These are phyloP conservation scores for Parsonsia alboflavescens DNA, from an alignment of 257 asterid genomes.

Conservation along the genomic window DNA sequence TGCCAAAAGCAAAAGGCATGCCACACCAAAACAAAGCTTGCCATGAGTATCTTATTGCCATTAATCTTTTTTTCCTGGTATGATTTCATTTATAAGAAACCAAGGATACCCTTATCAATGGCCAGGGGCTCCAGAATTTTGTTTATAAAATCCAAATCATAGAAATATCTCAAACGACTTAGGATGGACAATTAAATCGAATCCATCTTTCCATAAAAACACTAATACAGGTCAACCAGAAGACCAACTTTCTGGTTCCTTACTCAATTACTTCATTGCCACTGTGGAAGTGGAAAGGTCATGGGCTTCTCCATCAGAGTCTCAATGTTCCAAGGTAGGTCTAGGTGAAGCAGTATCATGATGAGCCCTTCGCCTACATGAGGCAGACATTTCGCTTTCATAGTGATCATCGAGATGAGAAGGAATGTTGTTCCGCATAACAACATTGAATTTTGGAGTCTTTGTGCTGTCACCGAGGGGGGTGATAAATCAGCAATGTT, in stretches of 20 bases:
- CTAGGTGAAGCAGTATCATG: slow-evolving; percentile 56
- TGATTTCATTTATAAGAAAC: not conserved
- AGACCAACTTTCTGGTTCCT: not conserved
- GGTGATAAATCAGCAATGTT: slow-evolving; percentile 24
- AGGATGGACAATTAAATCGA: no score
- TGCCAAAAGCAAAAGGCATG: no score
- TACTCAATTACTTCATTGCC: not conserved
- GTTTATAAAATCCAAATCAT: no score
- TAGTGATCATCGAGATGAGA: no score
- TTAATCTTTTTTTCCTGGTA: not conserved
- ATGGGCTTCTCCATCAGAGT: slow-evolving; percentile 6
- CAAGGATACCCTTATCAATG: not conserved
- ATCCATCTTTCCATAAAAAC: no score
- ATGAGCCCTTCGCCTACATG: slow-evolving; percentile 32
- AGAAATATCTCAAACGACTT: no score
- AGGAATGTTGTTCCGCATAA: no score
- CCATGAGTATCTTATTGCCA: no score
- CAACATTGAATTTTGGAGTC: no score
- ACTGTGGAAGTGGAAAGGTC: slow-evolving; percentile 49
- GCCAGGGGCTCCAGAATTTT: not conserved
- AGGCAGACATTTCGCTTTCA: slow-evolving; percentile 14
- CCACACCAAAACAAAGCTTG: no score
- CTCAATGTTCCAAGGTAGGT: slow-evolving; percentile 18
- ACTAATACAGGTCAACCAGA: no score
- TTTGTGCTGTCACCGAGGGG: slow-evolving; percentile 22